Percentiles rank a stretch among this genome's conserved stretches.
phyloP scores from a whole-genome alignment of 345 rosid genomes.

The Pistacia integerrima region DNA sequence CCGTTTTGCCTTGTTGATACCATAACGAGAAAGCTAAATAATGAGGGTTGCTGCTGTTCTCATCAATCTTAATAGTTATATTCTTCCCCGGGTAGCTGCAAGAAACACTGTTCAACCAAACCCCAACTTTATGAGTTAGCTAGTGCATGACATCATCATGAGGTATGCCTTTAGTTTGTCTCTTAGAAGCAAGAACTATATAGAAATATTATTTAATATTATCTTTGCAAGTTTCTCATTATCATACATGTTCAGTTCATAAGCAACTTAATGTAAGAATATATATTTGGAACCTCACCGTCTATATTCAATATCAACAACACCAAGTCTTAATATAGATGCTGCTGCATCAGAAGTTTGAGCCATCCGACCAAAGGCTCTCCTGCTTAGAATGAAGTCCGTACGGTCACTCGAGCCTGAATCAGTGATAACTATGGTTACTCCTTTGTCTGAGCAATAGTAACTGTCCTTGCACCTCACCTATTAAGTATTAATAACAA shows the following conservation, averaged over 20 bases:
- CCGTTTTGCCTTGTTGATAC: constrained; percentile 69
- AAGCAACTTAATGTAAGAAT: neutral
- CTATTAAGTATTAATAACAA: constrained; percentile 37
- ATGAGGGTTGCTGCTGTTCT: constrained; percentile 62
- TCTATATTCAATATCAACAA: constrained; percentile 58
- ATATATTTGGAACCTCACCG: constrained; percentile 40
- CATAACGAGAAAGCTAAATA: constrained; percentile 62
- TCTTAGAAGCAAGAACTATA: neutral
- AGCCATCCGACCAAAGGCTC: constrained; percentile 62
- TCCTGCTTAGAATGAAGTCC: constrained; percentile 59
- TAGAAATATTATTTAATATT: neutral
- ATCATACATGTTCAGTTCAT: neutral
- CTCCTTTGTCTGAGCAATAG: constrained; percentile 61
- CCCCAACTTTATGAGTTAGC: constrained; percentile 20
- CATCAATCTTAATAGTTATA: constrained; percentile 67
- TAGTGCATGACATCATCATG: constrained; percentile 2
- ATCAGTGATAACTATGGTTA: constrained; percentile 60
- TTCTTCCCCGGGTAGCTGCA: constrained; percentile 66
- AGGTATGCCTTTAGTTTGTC: neutral
- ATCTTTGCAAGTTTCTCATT: neutral
- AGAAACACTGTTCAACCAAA: constrained; percentile 43
- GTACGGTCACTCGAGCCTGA: constrained; percentile 50
- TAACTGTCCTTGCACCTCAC: constrained; percentile 58
- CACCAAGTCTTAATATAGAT: constrained; percentile 46
- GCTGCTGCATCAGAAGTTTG: constrained; percentile 54